Percentiles rank a stretch among this genome's conserved stretches.
These are phyloP conservation scores for Globisporangium abappressorium DNA, from an alignment of 352 stramenopile species.

Conservation along the genomic window DNA sequence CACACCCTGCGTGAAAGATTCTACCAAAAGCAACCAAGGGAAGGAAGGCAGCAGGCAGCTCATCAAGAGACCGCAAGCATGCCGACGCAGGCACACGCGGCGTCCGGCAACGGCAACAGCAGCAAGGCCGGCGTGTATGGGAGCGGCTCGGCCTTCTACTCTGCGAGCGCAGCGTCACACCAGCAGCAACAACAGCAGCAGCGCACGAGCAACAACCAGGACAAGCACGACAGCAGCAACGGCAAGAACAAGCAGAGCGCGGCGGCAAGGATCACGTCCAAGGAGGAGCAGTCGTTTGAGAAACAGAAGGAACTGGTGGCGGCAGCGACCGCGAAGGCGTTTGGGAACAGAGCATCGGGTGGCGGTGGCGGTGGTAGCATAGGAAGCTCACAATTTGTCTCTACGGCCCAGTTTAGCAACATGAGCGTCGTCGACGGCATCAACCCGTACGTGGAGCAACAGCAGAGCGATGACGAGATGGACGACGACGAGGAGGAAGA, in stretches of 20 bases:
- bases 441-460: constrained; percentile 52
- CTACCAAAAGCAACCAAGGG: not conserved
- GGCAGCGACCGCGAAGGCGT: constrained; percentile 12
- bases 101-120: not conserved
- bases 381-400: constrained; percentile 21
- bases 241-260: not conserved
- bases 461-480: constrained; percentile 20
- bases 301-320: constrained; percentile 17
- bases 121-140: not conserved
- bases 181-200: not conserved
- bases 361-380: not conserved
- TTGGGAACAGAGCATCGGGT: constrained; percentile 10
- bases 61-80: constrained; percentile 4
- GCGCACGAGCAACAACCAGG: constrained; percentile 9
- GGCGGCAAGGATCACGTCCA: constrained; percentile 5
- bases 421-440: constrained; percentile 28
- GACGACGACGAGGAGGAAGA: constrained; percentile 34
- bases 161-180: not conserved
- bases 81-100: constrained; percentile 8
- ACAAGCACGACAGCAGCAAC: constrained; percentile 6
- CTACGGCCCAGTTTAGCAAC: not conserved
- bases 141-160: not conserved
- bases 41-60: not conserved
- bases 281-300: constrained; percentile 13
- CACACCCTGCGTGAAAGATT: not conserved